Evolutionary conservation across 2,329 filamentous ascomycete genomes (phyloP), one percentile per base, ranked within the genome.

Genomic region (Nemania sp.): DNA sequence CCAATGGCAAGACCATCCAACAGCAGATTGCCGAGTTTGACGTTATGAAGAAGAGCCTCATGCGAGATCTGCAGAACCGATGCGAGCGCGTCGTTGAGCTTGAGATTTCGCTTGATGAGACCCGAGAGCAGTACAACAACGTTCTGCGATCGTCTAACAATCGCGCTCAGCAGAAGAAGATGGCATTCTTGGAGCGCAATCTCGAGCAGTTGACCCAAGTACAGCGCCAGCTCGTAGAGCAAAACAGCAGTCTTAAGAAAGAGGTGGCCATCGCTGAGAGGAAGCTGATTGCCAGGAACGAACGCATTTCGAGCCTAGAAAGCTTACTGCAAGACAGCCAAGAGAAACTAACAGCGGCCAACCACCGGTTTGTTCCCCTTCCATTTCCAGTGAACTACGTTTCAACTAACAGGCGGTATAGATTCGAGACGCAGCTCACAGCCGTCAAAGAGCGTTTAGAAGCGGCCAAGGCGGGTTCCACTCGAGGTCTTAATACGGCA

Each of bases 11-110:
- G 81, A 95, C 91, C 11, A 84, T 97, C 39, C 91, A 96, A 71
- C 93, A 99, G 76, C 94, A 97, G 76, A 96, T 99, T 73, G 90
- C 93, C 54, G 94, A 99, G 71, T 99, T 99, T 66, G 94, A 99
- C 73, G 89, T 91, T 55, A 99, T 99, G 92, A 99, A 99, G 86
- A 99, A 99, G 84, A 96, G 90, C 62, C 80, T 99, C 64, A 99
- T 99, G 94, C 90, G 94, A 53, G 94, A 99, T 74, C 79, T 99
- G 62, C 94, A 99, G 75, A 97, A 99, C 78, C 88, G 94, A 57
- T 99, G 94, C 73, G 94, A 99, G 78, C 88, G 94, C 62, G 92
- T 99, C 28, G 94, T 99, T 15, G 94, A 99, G 78, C 85, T 99
- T 23, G 94, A 99, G 74, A 99, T 99, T 67, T 96, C 90, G 30